Conservation (phyloP, 164 flowering plant genomes). For the Kalanchoe fedtschenkoi region DNA sequence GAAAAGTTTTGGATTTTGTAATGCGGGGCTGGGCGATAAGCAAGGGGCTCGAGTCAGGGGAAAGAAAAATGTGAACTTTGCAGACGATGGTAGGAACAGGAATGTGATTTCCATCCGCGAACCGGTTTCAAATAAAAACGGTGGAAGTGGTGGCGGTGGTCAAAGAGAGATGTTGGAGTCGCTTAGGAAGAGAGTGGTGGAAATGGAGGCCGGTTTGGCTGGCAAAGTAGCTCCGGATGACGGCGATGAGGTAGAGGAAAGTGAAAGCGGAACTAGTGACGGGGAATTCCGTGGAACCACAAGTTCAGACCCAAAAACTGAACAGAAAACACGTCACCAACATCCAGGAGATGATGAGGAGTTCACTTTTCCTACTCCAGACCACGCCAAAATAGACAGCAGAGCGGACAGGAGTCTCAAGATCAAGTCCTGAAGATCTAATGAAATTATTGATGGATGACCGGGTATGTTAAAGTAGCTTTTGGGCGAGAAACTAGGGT, state of each 20-base stretch:
- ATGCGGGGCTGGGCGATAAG: slow-evolving; percentile 20
- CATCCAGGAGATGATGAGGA: slow-evolving; percentile 9
- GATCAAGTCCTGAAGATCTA: not conserved
- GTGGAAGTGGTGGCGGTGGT: slow-evolving; percentile 21
- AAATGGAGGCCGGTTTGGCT: slow-evolving; percentile 10
- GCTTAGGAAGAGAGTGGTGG: slow-evolving; percentile 12
- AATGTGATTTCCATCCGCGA: slow-evolving; percentile 19
- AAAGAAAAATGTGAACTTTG: slow-evolving; percentile 44
- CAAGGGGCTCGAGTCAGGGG: slow-evolving; percentile 17
- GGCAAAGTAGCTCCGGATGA: slow-evolving; percentile 18
- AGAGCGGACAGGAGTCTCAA: slow-evolving; percentile 24
- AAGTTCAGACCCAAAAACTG: slow-evolving; percentile 10
- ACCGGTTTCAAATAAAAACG: slow-evolving; percentile 11
- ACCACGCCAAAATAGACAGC: slow-evolving; percentile 55
- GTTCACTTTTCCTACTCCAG: slow-evolving; percentile 41
- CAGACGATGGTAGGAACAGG: slow-evolving; percentile 24
- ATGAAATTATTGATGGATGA: too few species aligned
- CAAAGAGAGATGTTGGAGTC: slow-evolving; percentile 18
- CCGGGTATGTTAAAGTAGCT: too few species aligned
- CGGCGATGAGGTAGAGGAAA: slow-evolving; percentile 17
- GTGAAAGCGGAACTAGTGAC: slow-evolving; percentile 25
- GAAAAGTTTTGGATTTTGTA: slow-evolving; percentile 10
- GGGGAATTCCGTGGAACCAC: slow-evolving; percentile 19
- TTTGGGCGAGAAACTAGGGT: too few species aligned
- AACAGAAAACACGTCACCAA: slow-evolving; percentile 11